These are phyloP conservation scores for Colletotrichum abscissum DNA, from an alignment of 2,329 filamentous ascomycete genomes.

Conservation along the genomic window DNA sequence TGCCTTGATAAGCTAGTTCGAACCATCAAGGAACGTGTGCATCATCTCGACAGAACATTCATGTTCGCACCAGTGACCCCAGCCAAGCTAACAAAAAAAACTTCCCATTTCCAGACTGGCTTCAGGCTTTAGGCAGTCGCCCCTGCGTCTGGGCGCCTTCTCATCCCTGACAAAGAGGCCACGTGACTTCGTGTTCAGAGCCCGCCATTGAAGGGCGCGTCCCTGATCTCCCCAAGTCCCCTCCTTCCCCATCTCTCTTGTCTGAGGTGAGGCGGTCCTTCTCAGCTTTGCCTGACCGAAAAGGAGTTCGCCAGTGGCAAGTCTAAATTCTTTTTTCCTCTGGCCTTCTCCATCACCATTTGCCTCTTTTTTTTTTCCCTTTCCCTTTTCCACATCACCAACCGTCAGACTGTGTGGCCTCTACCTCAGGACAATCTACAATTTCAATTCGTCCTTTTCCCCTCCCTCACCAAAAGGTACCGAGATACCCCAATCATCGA, in stretches of 20 bases:
- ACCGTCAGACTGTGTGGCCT: neutral
- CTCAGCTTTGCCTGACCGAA: neutral
- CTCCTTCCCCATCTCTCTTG: neutral
- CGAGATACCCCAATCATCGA: neutral
- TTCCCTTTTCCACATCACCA: neutral
- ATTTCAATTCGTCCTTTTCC: neutral
- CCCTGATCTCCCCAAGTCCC: neutral
- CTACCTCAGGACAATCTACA: neutral
- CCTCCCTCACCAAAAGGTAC: neutral
- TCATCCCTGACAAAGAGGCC: conserved; percentile 12
- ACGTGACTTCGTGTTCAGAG: conserved; percentile 35
- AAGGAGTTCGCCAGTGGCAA: conserved; percentile 9
- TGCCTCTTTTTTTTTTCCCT: neutral
- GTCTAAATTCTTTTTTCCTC: neutral
- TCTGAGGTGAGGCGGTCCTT: neutral
- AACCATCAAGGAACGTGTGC: neutral
- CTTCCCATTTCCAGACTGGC: neutral
- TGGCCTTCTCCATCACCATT: neutral
- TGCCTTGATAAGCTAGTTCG: neutral
- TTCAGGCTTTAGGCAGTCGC: conserved; percentile 12
- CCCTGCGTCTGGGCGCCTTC: neutral
- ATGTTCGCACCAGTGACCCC: neutral
- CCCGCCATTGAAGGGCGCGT: conserved; percentile 10
- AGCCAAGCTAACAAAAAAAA: conserved; percentile 3
- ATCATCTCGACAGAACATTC: neutral